Evolutionary conservation across 306 rosid species (phyloP).

Genomic region (Gastrolobium villosum): DNA sequence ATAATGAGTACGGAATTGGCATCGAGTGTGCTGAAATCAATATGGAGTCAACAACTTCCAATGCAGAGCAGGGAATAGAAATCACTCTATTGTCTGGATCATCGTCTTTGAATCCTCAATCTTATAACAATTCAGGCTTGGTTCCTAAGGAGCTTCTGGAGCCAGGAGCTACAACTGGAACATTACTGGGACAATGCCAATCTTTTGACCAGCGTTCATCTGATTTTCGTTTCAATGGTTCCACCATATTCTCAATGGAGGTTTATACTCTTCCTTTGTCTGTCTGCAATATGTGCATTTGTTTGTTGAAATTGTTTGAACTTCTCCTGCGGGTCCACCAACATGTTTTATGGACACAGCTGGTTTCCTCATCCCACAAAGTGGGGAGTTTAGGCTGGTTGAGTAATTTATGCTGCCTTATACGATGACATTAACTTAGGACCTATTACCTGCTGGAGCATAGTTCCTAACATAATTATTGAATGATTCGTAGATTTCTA

Average conservation of each 20-base stretch:
- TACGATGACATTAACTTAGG: neutral
- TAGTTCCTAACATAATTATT: constrained; percentile 11
- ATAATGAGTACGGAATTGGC: constrained; percentile 54
- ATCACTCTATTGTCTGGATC: constrained; percentile 81
- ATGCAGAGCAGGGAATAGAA: constrained; percentile 70
- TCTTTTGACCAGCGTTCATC: constrained; percentile 73
- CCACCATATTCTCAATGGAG: constrained; percentile 62
- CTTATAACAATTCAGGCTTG: constrained; percentile 69
- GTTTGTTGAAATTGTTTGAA: constrained; percentile 31
- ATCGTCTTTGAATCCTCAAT: constrained; percentile 66
- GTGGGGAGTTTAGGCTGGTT: constrained; percentile 3
- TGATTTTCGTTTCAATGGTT: constrained; percentile 58
- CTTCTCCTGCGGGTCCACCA: neutral
- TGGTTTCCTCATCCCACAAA: constrained; percentile 14
- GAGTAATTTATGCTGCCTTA: constrained; percentile 24
- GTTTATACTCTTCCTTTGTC: constrained; percentile 47
- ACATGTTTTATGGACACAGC: neutral
- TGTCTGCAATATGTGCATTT: constrained; percentile 8
- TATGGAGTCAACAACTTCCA: constrained; percentile 59
- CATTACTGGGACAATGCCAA: constrained; percentile 64
- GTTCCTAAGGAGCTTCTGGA: constrained; percentile 86
- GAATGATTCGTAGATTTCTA: constrained; percentile 31
- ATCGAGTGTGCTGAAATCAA: constrained; percentile 57
- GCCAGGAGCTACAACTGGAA: constrained; percentile 68
- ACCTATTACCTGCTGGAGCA: neutral